Base-by-base conservation (phyloP, 1,139 yeast genomes). In the Suhomyces ambrosiae region DNA sequence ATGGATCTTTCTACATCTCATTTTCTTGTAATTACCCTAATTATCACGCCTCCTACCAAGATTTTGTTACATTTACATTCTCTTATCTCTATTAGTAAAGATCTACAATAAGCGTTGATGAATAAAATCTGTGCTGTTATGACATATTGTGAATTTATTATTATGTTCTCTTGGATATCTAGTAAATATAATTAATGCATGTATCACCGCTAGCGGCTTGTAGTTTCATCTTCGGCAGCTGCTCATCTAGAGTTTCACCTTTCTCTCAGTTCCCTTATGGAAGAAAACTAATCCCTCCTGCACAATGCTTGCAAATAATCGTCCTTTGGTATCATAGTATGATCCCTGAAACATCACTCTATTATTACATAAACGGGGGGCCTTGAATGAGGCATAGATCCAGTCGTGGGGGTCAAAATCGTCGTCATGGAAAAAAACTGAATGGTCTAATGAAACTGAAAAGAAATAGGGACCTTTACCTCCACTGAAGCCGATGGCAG, bases 261-360 rank as follows among this genome's bases (percentile, higher is more conserved):
- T 51, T 9, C 47, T 45, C 27, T 64, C 67, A 8, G 52, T 25
- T 17, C 63, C 65, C 29, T 54, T 42, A 37, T 54, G 57, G 47
- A 70, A 63, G 36, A 63, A 63, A 3, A 67, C 65, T 38, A 70
- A 53, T 2, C 74, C 74, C 49, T 71, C 76, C 51, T 71, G 76
- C 13, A 62, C 64, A 16, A 68, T 63, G n/a, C 65, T 55, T 12
- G 74, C 75, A 27, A 68, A 58, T 38, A 67, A 54, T 33, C 58
- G 56, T 8, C 71, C 71, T 23, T 56, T 56, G 29, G 52, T 45
- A 37, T 64, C 64, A 46, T 61, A 70, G 46, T 64, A 60, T 15
- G 61, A 59, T 5, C 67, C 72, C 26, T 54, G 57, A 30, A 68
- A 56, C 43, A 69, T 52, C 7, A 60, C 74, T 35, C 76, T 54